Evolutionary conservation across 306 rosid genomes (phyloP), one percentile per base, ranked within the genome.

Genomic region (Quercus berberidifolia): DNA sequence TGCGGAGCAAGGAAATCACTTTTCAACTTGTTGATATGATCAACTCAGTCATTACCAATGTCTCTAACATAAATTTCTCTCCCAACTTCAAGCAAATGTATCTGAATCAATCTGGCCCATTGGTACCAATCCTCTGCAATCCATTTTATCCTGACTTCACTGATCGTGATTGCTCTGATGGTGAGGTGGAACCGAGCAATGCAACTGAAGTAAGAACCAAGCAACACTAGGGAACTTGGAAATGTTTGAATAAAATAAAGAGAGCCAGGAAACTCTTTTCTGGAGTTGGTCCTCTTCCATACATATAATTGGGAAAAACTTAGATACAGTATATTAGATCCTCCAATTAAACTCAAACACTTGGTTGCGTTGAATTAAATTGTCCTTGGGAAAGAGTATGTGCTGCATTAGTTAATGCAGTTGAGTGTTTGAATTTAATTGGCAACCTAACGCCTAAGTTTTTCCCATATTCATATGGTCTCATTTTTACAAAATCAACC

Each of bases 81-180:
- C 84, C 94, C 38, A 18, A 5, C 25, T 77, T 73, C 2, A 80
- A 55, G 4, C 79, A 91, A 9, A 8, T 90, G 12, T 84, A 72
- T 51, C 86, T 69, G 86, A 94, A 94, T 46, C 92, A 92, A 75
- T 91, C 97, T 10, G 94, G 95, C 3, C 87, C 94, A 0, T 59
- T 35, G 30, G 35, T 91, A 71, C 98, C 97, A 4, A 3, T 23
- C 23, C 89, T 95, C 15, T 95, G 98, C 90, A 90, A 81, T 71
- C 99, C 97, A 31, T 90, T 82, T 25, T 1, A 78, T n/a, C 1
- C 70, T 0, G 71, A 90, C 65, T 81, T 80, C 77, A 76, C 89
- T 2, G 8, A 10, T 18, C 87, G 90, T 21, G 68, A 33, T 31
- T 94, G 97, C 74, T 38, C 7, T 1, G 33, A 83, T 0, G 87